phyloP scores from a whole-genome alignment of 2,329 filamentous ascomycete genomes.

The Trichoderma koningii region DNA sequence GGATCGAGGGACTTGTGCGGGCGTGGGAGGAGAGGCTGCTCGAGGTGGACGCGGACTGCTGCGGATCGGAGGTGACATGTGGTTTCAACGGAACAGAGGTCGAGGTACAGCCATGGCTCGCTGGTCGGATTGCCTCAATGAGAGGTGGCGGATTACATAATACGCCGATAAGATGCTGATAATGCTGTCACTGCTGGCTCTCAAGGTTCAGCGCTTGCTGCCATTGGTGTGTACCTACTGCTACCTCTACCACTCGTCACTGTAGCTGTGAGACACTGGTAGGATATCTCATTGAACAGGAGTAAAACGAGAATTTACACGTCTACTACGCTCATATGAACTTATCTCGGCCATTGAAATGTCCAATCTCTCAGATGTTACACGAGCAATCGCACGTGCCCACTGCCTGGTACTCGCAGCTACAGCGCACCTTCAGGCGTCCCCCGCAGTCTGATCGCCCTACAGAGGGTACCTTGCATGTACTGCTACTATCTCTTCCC shows the following conservation, averaged over 20 bases:
- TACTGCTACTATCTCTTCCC: neutral
- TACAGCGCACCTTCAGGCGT: neutral
- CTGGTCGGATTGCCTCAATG: neutral
- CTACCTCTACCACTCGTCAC: neutral
- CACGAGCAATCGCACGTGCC: slow-evolving; percentile 19
- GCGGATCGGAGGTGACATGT: slow-evolving; percentile 20
- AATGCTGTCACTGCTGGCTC: slow-evolving; percentile 8
- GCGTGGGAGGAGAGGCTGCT: neutral
- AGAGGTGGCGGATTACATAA: slow-evolving; percentile 23
- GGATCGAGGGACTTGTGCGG: neutral
- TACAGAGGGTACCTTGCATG: slow-evolving; percentile 13
- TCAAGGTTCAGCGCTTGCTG: neutral
- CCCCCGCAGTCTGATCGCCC: neutral
- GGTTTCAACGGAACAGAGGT: slow-evolving; percentile 4
- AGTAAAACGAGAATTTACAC: neutral
- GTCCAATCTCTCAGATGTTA: neutral
- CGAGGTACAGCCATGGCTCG: too few species aligned
- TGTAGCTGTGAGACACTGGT: neutral
- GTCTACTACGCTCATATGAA: neutral
- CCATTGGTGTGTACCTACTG: neutral
- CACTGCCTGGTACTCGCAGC: slow-evolving; percentile 1
- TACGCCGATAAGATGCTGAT: slow-evolving; percentile 11
- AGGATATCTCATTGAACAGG: too few species aligned
- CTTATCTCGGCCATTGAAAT: neutral
- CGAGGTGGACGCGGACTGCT: slow-evolving; percentile 5